Base-by-base conservation (phyloP, 2,329 filamentous ascomycete genomes). In the Fusarium sororula region DNA sequence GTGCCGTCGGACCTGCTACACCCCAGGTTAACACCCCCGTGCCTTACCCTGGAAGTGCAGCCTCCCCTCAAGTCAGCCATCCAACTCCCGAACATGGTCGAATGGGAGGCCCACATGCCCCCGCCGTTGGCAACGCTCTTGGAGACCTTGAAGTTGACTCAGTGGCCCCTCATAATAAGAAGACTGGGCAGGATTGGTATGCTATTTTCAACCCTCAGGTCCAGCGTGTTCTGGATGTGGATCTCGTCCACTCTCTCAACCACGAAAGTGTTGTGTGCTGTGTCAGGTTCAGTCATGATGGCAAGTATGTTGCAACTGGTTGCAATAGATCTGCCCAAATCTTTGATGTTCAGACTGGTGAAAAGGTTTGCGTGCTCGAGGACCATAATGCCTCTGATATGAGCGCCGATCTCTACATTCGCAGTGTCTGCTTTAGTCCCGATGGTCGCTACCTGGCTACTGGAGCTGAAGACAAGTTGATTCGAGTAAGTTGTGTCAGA, bases 301-400 rank as follows among this genome's bases (percentile, higher is more conserved):
- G 96, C 76, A 95, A 97, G 80, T 98, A 94, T 77, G 93, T 99
- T 63, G 96, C 96, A 13, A 99, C 96, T 10, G 96, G 96, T 48
- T 98, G 96, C 87, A 99, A 99, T 84, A 89, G 95, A 73, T 98
- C 95, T n/a, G 96, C 96, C n/a, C 96, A 98, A 84, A 99, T 99
- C 78, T 99, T 96, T 82, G 96, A 99, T 75, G 96, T 98, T 47
- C 88, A 90, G 78, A 93, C 90, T 22, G 96, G 96, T 63, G 90
- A 94, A 77, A 96, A 96, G 82, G 91, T 98, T 60, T 96, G 94
- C 75, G 92, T 96, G 67, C 87, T 98, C 39, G 94, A 98, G 82
- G 96, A 99, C 78, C 93, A 96, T 77, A 92, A 89, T 51, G 94
- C 95, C 51, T 76, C 79, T 15, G 94, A 97, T 75, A 91, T 95